Evolutionary conservation across 129 eudicot genomes (phyloP).

Genomic region (Scalesia atractyloides): DNA sequence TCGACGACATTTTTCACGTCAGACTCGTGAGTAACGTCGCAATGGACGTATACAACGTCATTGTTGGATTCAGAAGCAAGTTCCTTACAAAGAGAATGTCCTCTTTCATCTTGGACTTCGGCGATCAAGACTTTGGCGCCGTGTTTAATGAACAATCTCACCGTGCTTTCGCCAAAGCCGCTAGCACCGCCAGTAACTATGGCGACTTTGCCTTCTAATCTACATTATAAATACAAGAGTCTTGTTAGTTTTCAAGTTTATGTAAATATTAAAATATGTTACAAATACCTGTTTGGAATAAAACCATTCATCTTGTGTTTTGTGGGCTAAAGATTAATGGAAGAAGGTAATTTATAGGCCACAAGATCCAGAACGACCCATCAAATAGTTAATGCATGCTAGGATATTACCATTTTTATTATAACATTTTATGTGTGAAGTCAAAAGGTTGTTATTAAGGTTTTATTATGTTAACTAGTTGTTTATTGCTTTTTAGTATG

Average conservation of each 20-base stretch:
- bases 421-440: no score
- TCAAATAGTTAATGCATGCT: no score
- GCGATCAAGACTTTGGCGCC: conserved; percentile 74
- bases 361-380: background rate
- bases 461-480: no score
- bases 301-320: no score
- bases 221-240: conserved; percentile 5
- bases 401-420: no score
- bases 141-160: conserved; percentile 46
- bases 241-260: no score
- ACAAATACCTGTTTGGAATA: no score
- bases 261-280: no score
- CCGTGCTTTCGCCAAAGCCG: conserved; percentile 76
- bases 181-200: conserved; percentile 88
- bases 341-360: conserved; percentile 17
- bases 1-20: conserved; percentile 48
- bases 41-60: conserved; percentile 46
- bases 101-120: conserved; percentile 66
- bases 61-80: conserved; percentile 7
- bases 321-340: no score
- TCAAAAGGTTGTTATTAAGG: no score
- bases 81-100: conserved; percentile 42
- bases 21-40: conserved; percentile 53
- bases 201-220: conserved; percentile 76
- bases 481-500: no score